Conservation (phyloP, 345 rosid genomes). For the Ceriops zippeliana region DNA sequence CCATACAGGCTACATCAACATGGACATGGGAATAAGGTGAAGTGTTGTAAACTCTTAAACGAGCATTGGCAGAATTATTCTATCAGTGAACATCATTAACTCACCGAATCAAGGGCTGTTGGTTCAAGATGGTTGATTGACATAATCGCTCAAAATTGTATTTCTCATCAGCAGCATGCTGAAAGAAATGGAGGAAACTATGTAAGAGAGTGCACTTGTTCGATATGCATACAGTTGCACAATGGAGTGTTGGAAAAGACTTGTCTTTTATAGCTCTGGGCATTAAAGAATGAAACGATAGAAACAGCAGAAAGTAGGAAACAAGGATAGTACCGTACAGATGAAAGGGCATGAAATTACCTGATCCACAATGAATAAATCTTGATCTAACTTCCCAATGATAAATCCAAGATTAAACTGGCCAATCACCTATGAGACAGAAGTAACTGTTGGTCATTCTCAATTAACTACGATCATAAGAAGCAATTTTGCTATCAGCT, state of each 20-base stretch:
- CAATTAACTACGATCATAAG: background rate
- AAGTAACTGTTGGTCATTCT: background rate
- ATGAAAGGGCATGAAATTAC: constrained; percentile 36
- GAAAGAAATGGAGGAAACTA: constrained; percentile 1
- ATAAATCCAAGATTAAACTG: constrained; percentile 98
- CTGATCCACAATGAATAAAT: constrained; percentile 97
- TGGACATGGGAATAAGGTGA: too few relatives aligned
- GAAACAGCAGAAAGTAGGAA: constrained; percentile 2
- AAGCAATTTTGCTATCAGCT: background rate
- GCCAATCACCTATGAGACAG: constrained; percentile 63
- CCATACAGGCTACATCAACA: too few relatives aligned
- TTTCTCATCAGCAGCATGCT: constrained; percentile 99
- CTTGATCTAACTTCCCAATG: constrained; percentile 81
- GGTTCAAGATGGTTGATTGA: constrained; percentile 81
- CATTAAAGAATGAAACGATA: background rate
- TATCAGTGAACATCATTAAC: constrained; percentile 19
- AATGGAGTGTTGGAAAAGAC: background rate
- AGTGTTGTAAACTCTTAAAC: too few relatives aligned
- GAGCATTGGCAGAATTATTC: too few relatives aligned
- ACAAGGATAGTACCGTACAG: constrained; percentile 17
- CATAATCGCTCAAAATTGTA: constrained; percentile 86
- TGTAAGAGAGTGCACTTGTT: background rate
- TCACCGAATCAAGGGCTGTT: constrained; percentile 90
- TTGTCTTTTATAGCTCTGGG: background rate
- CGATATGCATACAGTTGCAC: background rate